These are phyloP conservation scores for Pezicula carpinea DNA, from an alignment of 2,329 filamentous ascomycete genomes.

Conservation along the genomic window DNA sequence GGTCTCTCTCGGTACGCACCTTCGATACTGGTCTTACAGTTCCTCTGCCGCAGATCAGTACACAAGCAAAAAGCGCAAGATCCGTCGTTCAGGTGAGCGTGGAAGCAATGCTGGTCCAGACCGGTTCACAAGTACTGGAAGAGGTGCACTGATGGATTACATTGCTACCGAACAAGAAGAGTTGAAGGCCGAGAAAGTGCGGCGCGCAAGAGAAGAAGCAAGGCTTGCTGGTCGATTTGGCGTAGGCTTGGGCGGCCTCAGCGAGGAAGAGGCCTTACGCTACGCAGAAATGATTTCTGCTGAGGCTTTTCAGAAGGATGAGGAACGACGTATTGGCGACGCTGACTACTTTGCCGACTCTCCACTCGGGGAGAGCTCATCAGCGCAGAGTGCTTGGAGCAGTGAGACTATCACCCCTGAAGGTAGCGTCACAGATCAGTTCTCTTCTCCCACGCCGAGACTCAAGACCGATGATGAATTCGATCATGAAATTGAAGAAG, in stretches of 20 bases:
- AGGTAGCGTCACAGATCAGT: conserved; percentile 42
- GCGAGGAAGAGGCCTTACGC: conserved; percentile 58
- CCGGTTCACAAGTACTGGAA: conserved; percentile 55
- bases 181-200: conserved; percentile 67
- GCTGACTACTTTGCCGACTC: conserved; percentile 46
- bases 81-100: conserved; percentile 58
- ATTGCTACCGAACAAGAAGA: conserved; percentile 85
- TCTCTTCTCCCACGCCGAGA: conserved; percentile 11
- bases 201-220: conserved; percentile 61
- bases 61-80: conserved; percentile 71
- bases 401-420: conserved; percentile 51
- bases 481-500: conserved; percentile 59
- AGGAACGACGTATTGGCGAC: conserved; percentile 49
- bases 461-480: conserved; percentile 39
- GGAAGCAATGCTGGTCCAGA: conserved; percentile 54
- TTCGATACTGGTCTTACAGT: conserved; percentile 93
- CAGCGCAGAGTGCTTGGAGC: conserved; percentile 29
- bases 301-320: conserved; percentile 52
- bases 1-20: conserved; percentile 77
- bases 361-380: conserved; percentile 26
- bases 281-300: conserved; percentile 65
- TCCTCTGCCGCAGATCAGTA: conserved; percentile 71
- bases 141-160: conserved; percentile 70
- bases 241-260: conserved; percentile 65
- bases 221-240: conserved; percentile 78